Conservation (phyloP, 257 asterid species). For the Catharanthus roseus region DNA sequence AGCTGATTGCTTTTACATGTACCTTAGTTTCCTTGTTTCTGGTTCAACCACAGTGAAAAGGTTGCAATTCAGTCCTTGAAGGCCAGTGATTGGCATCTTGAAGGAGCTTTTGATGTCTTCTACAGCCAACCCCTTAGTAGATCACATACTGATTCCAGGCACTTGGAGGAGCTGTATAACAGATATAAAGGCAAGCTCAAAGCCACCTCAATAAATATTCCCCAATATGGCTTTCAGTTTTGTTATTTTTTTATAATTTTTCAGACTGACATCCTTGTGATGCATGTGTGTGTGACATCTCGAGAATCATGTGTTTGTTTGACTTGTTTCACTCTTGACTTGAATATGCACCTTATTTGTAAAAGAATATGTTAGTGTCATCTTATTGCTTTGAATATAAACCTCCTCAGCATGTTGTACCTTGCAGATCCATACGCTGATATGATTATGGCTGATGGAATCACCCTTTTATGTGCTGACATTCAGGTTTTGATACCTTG, state of each 20-base stretch:
- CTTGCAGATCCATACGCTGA: constrained; percentile 37
- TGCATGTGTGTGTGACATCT: neutral
- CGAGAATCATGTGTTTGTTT: neutral
- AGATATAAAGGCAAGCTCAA: constrained; percentile 71
- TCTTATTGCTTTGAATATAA: constrained; percentile 1
- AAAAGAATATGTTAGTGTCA: neutral
- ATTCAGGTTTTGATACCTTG: constrained; percentile 35
- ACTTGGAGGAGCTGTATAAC: constrained; percentile 83
- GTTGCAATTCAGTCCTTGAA: constrained; percentile 80
- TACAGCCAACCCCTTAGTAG: constrained; percentile 80
- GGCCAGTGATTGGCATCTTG: constrained; percentile 93
- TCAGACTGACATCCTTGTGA: neutral
- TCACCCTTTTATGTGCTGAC: constrained; percentile 41
- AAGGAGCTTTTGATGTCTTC: constrained; percentile 92
- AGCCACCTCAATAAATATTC: constrained; percentile 3
- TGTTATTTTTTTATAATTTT: neutral
- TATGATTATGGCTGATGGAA: constrained; percentile 54
- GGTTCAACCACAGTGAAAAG: constrained; percentile 63
- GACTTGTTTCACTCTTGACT: neutral
- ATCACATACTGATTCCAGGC: constrained; percentile 79
- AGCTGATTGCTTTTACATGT: constrained; percentile 6
- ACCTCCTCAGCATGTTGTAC: constrained; percentile 10
- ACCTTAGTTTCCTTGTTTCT: constrained; percentile 17
- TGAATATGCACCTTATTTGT: neutral
- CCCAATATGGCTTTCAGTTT: neutral